Base-by-base conservation (phyloP, 768 basidiomycete species). In the Mycena floridula region DNA sequence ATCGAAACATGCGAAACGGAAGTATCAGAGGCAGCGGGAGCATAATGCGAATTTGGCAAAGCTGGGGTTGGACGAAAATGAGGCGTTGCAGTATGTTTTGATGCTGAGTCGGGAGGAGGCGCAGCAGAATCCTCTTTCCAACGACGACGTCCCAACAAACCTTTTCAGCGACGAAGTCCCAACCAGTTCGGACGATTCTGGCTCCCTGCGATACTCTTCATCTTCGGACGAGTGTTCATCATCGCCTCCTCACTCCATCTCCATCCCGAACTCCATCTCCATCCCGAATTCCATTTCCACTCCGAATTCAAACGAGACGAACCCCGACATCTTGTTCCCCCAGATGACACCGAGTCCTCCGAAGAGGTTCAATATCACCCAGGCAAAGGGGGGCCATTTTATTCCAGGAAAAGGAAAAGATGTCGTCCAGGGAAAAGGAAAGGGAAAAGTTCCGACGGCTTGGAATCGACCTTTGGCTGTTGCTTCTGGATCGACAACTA, bases 61-160 rank as follows among this genome's bases (percentile, higher is more conserved):
- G n/a, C 71, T 92, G 3, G 89, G 89, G 2, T 62, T 91, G 30
- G 80, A 72, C 45, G 89, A 92, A 53, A 61, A 62, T 2, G 89
- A 89, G 54, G 86, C 83, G 1, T 64, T 91, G 22, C 84, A 89
- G 54, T 92, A 92, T 52, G 72, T 81, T 0, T 59, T 92, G 37
- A 91, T 91, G 87, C 72, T 91, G 50, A 90, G 87, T 50, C 79
- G 85, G 7, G 89, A 92, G 37, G 86, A 90, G 57, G 79, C 76
- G 54, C 23, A 48, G 43, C 25, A 47, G 47, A n/a, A 44, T 52
- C 60, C n/a, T n/a, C n/a, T n/a, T n/a, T n/a, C n/a, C n/a, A n/a
- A n/a, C n/a, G n/a, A n/a, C n/a, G n/a, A n/a, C n/a, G n/a, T n/a
- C n/a, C n/a, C n/a, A n/a, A n/a, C n/a, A n/a, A n/a, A n/a, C n/a